These are phyloP conservation scores for Lophiotrema nucula DNA, from an alignment of 495 filamentous ascomycete genomes.

Conservation along the genomic window DNA sequence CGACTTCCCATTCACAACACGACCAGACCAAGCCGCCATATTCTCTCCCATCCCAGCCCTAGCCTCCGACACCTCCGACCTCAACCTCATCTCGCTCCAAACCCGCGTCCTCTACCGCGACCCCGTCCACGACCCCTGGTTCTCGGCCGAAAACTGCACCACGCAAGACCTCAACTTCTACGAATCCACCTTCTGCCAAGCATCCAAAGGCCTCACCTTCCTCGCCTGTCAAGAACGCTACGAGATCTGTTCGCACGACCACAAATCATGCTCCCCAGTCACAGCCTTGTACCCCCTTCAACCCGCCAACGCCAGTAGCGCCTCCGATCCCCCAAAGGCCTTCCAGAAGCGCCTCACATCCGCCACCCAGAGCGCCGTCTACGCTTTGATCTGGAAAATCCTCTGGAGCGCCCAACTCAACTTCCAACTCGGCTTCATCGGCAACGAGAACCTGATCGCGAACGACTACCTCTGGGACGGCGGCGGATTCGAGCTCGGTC, in stretches of 20 bases:
- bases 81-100: not conserved
- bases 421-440: slow-evolving; percentile 3
- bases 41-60: slow-evolving; percentile 23
- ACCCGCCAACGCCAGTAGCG: not conserved
- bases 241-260: slow-evolving; percentile 17
- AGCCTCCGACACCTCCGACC: not conserved
- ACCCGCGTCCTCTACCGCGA: slow-evolving; percentile 5
- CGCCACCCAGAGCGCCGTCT: slow-evolving; percentile 10
- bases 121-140: slow-evolving; percentile 4
- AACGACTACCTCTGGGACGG: slow-evolving; percentile 23
- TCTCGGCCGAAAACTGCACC: slow-evolving; percentile 2
- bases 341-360: not conserved
- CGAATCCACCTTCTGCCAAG: not conserved
- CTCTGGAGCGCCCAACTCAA: slow-evolving; percentile 7
- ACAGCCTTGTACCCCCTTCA: slow-evolving; percentile 6
- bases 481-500: not conserved
- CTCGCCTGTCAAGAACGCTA: slow-evolving; percentile 21
- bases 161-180: not conserved
- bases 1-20: not conserved
- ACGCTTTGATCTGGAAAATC: slow-evolving; percentile 10
- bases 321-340: not conserved
- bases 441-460: slow-evolving; percentile 10
- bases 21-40: not conserved
- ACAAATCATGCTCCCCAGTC: slow-evolving; percentile 3
- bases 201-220: slow-evolving; percentile 1